Evolutionary conservation across 2,329 filamentous ascomycete genomes (phyloP).

Genomic region (Trichothecium sympodiale): DNA sequence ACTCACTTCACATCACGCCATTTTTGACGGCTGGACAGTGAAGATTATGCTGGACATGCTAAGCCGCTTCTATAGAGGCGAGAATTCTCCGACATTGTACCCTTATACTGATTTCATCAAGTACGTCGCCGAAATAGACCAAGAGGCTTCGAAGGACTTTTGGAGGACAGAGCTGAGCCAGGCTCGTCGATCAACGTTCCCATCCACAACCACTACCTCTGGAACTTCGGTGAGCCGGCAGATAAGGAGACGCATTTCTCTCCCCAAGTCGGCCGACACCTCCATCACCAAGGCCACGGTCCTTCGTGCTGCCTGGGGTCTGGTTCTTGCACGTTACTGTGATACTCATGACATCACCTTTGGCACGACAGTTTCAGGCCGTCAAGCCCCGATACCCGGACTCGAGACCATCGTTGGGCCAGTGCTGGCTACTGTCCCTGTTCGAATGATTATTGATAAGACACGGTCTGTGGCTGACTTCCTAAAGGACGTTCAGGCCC

Average conservation of each 20-base stretch:
- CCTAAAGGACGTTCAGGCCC: constrained; percentile 9
- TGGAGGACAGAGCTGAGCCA: not conserved
- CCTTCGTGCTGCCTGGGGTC: constrained; percentile 14
- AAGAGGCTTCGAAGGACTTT: not conserved
- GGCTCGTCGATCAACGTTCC: constrained; percentile 3
- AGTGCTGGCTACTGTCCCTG: constrained; percentile 18
- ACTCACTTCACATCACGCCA: constrained; percentile 13
- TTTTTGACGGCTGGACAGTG: constrained; percentile 15
- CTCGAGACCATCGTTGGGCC: constrained; percentile 17
- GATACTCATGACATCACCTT: constrained; percentile 13
- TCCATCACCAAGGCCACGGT: constrained; percentile 10
- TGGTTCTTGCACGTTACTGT: constrained; percentile 12
- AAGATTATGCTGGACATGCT: constrained; percentile 4
- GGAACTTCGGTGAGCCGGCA: not conserved
- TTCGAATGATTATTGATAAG: constrained; percentile 6
- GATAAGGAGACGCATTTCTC: not conserved
- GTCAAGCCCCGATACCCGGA: constrained; percentile 13
- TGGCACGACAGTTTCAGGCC: constrained; percentile 16
- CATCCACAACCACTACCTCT: not conserved
- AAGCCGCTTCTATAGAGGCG: constrained; percentile 3
- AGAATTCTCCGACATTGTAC: not conserved
- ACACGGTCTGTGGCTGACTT: constrained; percentile 5
- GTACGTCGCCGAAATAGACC: not conserved
- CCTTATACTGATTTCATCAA: constrained; percentile 7
- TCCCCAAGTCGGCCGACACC: not conserved